Evolutionary conservation across 331 rosid species (phyloP), one percentile per base, ranked within the genome.

Genomic region (Cucumis variabilis): DNA sequence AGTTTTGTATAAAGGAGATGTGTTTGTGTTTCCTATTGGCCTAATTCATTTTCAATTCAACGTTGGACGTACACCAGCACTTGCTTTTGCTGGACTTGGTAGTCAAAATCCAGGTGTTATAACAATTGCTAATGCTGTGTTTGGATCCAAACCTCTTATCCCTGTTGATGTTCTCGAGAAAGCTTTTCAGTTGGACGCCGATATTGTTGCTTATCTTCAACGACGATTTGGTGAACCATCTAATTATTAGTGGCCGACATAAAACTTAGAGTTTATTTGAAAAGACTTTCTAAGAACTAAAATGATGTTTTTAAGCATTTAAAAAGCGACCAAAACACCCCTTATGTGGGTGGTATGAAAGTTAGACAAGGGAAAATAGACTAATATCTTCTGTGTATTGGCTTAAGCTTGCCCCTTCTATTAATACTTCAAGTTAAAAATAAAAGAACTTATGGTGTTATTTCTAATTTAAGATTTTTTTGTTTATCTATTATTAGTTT

Each of bases 41-140:
- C 85, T 82, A 20, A 82, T 82, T 82, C 85, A 82, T 53, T 82
- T 82, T 3, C 85, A 82, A 1, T 82, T 82, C 53, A 82, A 82
- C 2, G 51, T 63, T 7, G 85, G 72, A 0, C 85, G 53, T 23
- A 13, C 30, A 0, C 85, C 71, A 0, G 85, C 85, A 0, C 85
- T 82, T 82, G 85, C 85, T 12, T 82, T 82, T 21, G 71, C 85
- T 60, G 85, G 72, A 1, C 85, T 82, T 3, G 30, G 55, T 19
- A 82, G 85, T 55, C 85, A 82, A 60, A 82, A 82, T 33, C 85
- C 85, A 7, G 85, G 85, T 8, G 65, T 10, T 51, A 79, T 79
- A 9, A 79, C 84, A 3, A 79, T 79, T 15, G 84, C 84, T 1
- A 79, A 79, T 27, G 84, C 84, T 10, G 67, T 79, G 1, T 79